These are phyloP conservation scores for Cyclotella choctawhatcheeana DNA, from an alignment of 108 stramenopile genomes.

Conservation along the genomic window DNA sequence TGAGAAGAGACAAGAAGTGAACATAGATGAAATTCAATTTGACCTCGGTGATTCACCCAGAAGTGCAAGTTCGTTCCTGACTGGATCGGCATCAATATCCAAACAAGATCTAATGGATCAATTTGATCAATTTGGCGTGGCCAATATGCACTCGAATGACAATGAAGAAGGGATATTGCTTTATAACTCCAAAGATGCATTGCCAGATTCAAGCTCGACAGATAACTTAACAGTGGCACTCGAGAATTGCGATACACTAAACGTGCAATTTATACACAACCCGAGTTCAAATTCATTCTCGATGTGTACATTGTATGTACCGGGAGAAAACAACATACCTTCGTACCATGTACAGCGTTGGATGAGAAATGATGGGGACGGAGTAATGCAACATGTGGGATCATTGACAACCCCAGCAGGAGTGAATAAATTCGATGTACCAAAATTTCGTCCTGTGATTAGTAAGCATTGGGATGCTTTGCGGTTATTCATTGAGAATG, in stretches of 20 bases:
- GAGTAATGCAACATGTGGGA: neutral
- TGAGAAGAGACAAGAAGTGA: neutral
- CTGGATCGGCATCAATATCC: constrained; percentile 4
- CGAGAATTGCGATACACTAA: constrained; percentile 47
- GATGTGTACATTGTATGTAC: constrained; percentile 27
- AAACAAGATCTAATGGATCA: constrained; percentile 12
- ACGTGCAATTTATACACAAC: constrained; percentile 35
- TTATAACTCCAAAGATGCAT: too few relatives aligned
- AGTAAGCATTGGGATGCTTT: constrained; percentile 40
- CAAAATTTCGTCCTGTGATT: constrained; percentile 17
- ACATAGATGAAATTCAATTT: neutral
- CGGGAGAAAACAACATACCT: constrained; percentile 18
- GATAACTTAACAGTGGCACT: constrained; percentile 12
- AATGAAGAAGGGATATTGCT: constrained; percentile 27
- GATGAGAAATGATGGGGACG: neutral
- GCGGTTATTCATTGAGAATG: constrained; percentile 40
- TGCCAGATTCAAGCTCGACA: neutral
- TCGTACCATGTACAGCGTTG: neutral
- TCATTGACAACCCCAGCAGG: constrained; percentile 40
- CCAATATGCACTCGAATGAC: neutral
- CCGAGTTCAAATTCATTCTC: neutral
- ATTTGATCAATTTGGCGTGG: constrained; percentile 28
- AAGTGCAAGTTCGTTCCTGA: neutral
- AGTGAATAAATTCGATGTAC: constrained; percentile 28
- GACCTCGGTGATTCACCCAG: neutral